Conservation (phyloP, 2,329 filamentous ascomycete species). For the Malbranchea zuffiana region DNA sequence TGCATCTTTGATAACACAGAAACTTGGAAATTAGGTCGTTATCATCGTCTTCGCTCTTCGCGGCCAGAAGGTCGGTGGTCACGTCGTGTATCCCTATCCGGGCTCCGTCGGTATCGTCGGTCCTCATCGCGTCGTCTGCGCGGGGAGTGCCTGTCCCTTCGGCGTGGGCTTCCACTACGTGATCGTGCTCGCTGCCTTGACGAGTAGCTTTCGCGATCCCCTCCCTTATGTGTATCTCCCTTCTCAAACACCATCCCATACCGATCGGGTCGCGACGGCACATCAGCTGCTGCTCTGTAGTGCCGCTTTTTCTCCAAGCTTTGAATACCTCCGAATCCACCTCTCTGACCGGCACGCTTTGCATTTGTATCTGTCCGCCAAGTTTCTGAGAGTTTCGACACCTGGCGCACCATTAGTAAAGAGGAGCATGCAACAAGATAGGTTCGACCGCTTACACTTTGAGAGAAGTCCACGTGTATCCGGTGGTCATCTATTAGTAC, state of each 20-base stretch:
- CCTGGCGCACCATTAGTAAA: constrained; percentile 22
- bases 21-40: no score
- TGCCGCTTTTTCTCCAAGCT: constrained; percentile 83
- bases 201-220: constrained; percentile 14
- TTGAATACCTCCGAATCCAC: constrained; percentile 83
- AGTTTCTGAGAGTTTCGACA: constrained; percentile 70
- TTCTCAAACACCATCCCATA: constrained; percentile 78
- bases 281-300: constrained; percentile 63
- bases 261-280: constrained; percentile 36
- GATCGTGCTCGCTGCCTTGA: constrained; percentile 16
- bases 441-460: constrained; percentile 58
- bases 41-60: constrained; percentile 8
- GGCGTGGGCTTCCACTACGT: constrained; percentile 39
- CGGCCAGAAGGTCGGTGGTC: constrained; percentile 15
- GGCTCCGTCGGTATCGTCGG: constrained; percentile 11
- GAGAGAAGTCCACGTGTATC: constrained; percentile 97
- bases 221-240: constrained; percentile 49
- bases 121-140: constrained; percentile 28
- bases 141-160: constrained; percentile 17
- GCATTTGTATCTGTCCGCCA: constrained; percentile 80
- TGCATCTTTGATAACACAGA: no score
- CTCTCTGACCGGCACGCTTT: constrained; percentile 56
- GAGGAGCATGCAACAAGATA: not conserved
- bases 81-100: constrained; percentile 21
- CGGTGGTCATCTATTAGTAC: constrained; percentile 94